Evolutionary conservation across 768 basidiomycete genomes (phyloP), one percentile per base, ranked within the genome.

Genomic region (Pleurotus tuoliensis): DNA sequence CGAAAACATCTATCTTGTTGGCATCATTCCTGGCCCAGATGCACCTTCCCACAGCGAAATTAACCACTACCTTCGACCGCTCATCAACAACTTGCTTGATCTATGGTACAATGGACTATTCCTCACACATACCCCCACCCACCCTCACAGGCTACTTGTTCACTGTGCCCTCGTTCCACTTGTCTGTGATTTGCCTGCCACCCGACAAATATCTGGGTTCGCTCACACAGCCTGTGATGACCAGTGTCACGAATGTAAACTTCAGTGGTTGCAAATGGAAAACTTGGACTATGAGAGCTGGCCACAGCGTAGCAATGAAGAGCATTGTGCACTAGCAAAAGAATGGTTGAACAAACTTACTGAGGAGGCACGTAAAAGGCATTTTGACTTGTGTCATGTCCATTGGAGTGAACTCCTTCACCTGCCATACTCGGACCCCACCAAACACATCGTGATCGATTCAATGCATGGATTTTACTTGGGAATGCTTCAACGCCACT

Each of bases 381-480:
- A 62, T 4, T 61, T 61, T 47, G 59, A 66, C 12, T 30, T 41
- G 27, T 58, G 56, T 30, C 68, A 71, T 0, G 43, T 74, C 1
- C 53, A 66, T 0, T 76, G 63, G 61, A 67, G 67, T 0, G 61
- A 66, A 15, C 56, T 74, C 0, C 60, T 69, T 13, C 45, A 58
- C 3, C 63, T 77, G 4, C 67, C 70, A 0, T 75, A 76, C 60
- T 75, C 68, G 65, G 60, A 73, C 38, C 67, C 66, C 7, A 65
- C 63, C 2, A 41, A 27, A 1, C 68, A 63, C 34, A 38, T 64
- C 0, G 63, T 70, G 0, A 60, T 73, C 13, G 73, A 77, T 44
- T 56, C 66, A 1, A 76, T 77, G 73, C 75, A 76, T 37, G 64
- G 65, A n/a, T 58, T 75, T 2, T 66, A 67, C 47, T 63, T 75